Evolutionary conservation across 768 basidiomycete genomes (phyloP), one percentile per base, ranked within the genome.

Genomic region (Auriscalpium microsporum): DNA sequence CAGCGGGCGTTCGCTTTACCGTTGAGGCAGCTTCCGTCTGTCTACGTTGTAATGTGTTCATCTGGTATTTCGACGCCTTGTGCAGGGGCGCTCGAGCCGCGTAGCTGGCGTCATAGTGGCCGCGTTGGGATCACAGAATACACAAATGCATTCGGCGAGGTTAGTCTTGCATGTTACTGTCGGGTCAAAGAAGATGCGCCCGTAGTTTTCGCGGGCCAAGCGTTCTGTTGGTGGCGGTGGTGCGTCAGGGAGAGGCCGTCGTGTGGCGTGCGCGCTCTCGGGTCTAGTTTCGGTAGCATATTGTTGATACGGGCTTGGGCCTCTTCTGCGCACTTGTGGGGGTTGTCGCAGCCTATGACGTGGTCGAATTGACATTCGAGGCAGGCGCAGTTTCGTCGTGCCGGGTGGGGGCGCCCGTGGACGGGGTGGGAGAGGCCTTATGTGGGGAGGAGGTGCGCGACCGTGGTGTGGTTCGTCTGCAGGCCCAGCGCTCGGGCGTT

Each of bases 401-500:
- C 37, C 10, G 13, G 8, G 28, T 40, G 17, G 45, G 45, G 55
- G 37, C 49, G 35, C 5, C 36, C 23, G 3, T 44, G 28, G 0
- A 34, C 9, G 1, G 14, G 11, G 37, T 40, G 44, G 23, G 4
- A 5, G 1, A 56, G 19, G 3, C 23, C 4, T 35, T 16, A 0
- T 38, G 45, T 13, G 35, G 48, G 14, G 6, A 28, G 1, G n/a
- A n/a, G 8, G 23, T 56, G 13, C 19, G n/a, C 7, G 21, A 47
- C 21, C n/a, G 50, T 40, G 17, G 10, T 21, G 19, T 64, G 58
- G 21, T 36, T 55, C 6, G 35, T 38, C 10, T 45, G 17, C 8
- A 58, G 62, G 45, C 61, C 61, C 2, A 28, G 1, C 3, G 21
- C n/a, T 23, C 10, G 37, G 6, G n/a, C 16, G n/a, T 6, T 50